Percentiles rank a stretch among this genome's conserved stretches.
Evolutionary conservation across 805 yeast genomes (phyloP).

Genomic region (Nakazawaea wyomingensis): DNA sequence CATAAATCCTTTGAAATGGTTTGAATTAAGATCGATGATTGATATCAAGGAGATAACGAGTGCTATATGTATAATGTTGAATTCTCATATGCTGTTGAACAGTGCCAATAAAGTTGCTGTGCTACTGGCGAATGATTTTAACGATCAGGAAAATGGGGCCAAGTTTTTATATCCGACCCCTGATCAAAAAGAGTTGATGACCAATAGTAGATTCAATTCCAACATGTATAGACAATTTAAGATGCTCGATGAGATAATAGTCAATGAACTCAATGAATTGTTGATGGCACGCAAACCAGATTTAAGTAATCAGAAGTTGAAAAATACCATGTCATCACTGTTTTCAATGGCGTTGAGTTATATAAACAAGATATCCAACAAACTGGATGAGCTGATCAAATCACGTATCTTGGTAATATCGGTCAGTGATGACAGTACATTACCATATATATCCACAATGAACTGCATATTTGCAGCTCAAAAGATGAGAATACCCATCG

Average conservation of each 20-base stretch:
- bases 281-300: constrained; percentile 27
- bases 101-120: constrained; percentile 81
- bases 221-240: constrained; percentile 85
- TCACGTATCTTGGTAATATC: constrained; percentile 62
- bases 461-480: constrained; percentile 95
- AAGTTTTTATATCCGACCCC: constrained; percentile 59
- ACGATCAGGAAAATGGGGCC: constrained; percentile 42
- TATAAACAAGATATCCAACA: constrained; percentile 55
- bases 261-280: constrained; percentile 50
- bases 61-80: constrained; percentile 68
- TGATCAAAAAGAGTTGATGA: constrained; percentile 11
- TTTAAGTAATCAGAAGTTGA: constrained; percentile 26
- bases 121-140: constrained; percentile 53
- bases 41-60: constrained; percentile 55
- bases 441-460: constrained; percentile 90
- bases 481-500: constrained; percentile 83
- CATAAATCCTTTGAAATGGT: constrained; percentile 70
- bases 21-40: constrained; percentile 37
- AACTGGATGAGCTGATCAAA: constrained; percentile 39
- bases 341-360: constrained; percentile 77
- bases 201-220: constrained; percentile 33
- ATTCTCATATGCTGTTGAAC: constrained; percentile 83
- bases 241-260: constrained; percentile 67
- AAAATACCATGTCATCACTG: constrained; percentile 66
- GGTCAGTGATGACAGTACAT: constrained; percentile 67